Base-by-base conservation (phyloP, 352 stramenopile species). In the Pythium monospermum region DNA sequence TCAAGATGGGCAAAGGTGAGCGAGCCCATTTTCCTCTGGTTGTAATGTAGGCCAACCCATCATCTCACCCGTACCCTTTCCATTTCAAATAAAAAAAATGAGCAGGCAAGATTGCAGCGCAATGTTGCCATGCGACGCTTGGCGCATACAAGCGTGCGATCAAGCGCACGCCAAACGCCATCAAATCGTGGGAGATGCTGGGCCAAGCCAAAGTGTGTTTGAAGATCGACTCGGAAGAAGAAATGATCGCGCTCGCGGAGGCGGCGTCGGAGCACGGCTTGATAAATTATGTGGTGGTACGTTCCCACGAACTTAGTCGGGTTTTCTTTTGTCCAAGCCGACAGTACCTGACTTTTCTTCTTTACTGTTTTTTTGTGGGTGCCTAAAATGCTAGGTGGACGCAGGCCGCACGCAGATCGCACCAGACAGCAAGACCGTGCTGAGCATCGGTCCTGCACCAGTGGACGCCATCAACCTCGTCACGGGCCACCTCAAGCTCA, bases 1-100 rank as follows among this genome's bases (percentile, higher is more conserved):
- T 98, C 36, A 94, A 91, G 63, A 98, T 98, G 95, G 89, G 90
- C 61, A 98, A 98, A 76, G 95, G 94, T 85, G 21, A 16, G 38
- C 36, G 12, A 21, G 36, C 10, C 36, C 36, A 41, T 21, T 16
- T 6, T 7, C 8, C 12, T 21, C 30, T 35, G 30, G 30, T 35
- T 8, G 30, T 35, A 13, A 35, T 22, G 36, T 10, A n/a, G n/a
- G n/a, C n/a, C n/a, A n/a, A n/a, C n/a, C n/a, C n/a, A n/a, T n/a
- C n/a, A n/a, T n/a, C n/a, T n/a, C n/a, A n/a, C n/a, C n/a, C n/a
- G n/a, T n/a, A n/a, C n/a, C n/a, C n/a, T n/a, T n/a, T n/a, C n/a
- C n/a, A n/a, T n/a, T n/a, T n/a, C n/a, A n/a, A n/a, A n/a, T n/a
- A n/a, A n/a, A n/a, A n/a, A n/a, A n/a, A n/a, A n/a, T n/a, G n/a